phyloP scores from a whole-genome alignment of 2,329 filamentous ascomycete species.

The Pseudogymnoascus sp. region DNA sequence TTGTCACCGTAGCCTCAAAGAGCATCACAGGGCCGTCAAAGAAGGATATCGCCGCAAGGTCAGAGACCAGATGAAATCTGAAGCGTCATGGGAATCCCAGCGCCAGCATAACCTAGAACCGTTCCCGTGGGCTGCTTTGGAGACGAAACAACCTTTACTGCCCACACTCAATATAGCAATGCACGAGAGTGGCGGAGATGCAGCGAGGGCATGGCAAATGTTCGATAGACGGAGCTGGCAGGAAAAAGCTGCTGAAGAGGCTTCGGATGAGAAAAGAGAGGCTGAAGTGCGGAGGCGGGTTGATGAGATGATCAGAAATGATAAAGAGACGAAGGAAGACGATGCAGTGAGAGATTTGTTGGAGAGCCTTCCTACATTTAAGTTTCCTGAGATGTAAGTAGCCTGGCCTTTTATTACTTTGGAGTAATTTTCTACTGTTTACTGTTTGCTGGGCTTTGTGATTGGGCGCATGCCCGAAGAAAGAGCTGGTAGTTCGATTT shows the following conservation, averaged over 20 bases:
- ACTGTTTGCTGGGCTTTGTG: not conserved
- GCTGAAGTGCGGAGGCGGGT: not conserved
- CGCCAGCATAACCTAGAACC: not conserved
- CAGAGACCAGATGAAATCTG: not conserved
- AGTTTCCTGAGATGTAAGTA: not conserved
- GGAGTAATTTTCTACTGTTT: not conserved
- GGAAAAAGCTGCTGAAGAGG: not conserved
- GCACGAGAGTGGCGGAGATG: not conserved
- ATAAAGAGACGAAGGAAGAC: not conserved
- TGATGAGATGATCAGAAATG: not conserved
- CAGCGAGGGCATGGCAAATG: not conserved
- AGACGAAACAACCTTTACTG: not conserved
- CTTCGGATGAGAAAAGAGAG: not conserved
- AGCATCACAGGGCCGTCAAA: not conserved
- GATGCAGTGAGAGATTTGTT: not conserved
- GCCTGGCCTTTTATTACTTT: not conserved
- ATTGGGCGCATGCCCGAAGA: not conserved
- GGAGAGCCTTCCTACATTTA: not conserved
- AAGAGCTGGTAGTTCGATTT: not conserved
- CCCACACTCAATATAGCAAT: not conserved
- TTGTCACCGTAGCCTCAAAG: not conserved
- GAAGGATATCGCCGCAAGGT: not conserved
- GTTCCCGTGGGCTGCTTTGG: not conserved
- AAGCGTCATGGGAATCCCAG: not conserved
- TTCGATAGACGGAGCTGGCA: not conserved